These are phyloP conservation scores for Naematelia encephala DNA, from an alignment of 768 basidiomycete species.

Conservation along the genomic window DNA sequence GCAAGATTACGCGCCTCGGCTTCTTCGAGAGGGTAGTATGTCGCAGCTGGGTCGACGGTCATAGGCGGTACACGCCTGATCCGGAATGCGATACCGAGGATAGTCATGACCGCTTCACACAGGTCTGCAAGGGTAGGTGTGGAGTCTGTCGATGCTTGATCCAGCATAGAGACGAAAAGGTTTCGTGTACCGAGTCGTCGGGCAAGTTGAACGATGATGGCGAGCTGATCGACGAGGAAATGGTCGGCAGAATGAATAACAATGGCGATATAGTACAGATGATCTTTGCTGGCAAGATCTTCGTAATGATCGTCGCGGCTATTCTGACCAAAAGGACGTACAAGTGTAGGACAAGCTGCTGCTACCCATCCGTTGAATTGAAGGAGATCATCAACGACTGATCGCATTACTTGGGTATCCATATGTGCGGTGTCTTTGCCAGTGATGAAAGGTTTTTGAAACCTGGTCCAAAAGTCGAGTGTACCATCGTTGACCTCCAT, in stretches of 20 bases:
- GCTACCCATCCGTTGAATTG: conserved; percentile 98
- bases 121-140: conserved; percentile 91
- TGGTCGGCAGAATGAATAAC: conserved; percentile 98
- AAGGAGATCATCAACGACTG: conserved; percentile 87
- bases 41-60: conserved; percentile 80
- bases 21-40: conserved; percentile 95
- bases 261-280: conserved; percentile 90
- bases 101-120: conserved; percentile 88
- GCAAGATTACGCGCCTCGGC: conserved; percentile 90
- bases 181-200: conserved; percentile 82
- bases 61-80: conserved; percentile 88
- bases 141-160: conserved; percentile 91
- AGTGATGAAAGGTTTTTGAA: conserved; percentile 83
- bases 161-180: conserved; percentile 95
- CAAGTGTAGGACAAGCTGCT: conserved; percentile 85
- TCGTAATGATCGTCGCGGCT: conserved; percentile 80
- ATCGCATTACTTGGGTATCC: conserved; percentile 84
- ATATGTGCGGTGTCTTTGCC: conserved; percentile 78
- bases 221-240: conserved; percentile 96
- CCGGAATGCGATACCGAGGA: conserved; percentile 87
- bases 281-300: conserved; percentile 75
- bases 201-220: conserved; percentile 93
- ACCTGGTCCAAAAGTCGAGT: conserved; percentile 84
- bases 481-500: conserved; percentile 72
- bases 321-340: conserved; percentile 92